Conservation (phyloP, 345 rosid genomes). For the Citrus maxima region DNA sequence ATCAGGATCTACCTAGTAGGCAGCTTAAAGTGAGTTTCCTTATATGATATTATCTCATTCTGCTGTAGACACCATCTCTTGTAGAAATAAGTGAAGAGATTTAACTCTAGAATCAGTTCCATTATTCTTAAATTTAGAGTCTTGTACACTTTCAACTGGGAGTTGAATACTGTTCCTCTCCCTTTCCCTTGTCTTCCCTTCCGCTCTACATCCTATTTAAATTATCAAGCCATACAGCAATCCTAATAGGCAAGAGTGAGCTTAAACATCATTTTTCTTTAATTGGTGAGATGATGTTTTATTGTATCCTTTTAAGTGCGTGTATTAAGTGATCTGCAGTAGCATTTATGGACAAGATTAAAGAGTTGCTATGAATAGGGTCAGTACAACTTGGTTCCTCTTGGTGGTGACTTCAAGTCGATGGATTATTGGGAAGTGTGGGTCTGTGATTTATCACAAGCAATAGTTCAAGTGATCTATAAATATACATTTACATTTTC, state of each 20-base stretch:
- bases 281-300: not conserved
- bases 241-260: not conserved
- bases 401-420: not conserved
- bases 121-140: not conserved
- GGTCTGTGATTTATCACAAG: not conserved
- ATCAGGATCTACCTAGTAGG: slow-evolving; percentile 84
- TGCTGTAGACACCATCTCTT: not conserved
- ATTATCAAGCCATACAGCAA: not conserved
- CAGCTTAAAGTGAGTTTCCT: slow-evolving; percentile 67
- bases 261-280: not conserved
- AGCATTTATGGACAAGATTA: not conserved
- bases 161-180: not conserved
- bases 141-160: not conserved
- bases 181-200: not conserved
- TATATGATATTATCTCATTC: not conserved
- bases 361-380: not conserved
- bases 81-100: not conserved
- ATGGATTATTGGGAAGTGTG: not conserved
- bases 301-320: not conserved
- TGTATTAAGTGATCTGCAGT: not conserved
- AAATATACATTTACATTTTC: not conserved
- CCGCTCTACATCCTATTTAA: not conserved
- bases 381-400: not conserved
- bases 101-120: not conserved
- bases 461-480: not conserved